Evolutionary conservation across 306 rosid species (phyloP).

Genomic region (Acacia crassicarpa): DNA sequence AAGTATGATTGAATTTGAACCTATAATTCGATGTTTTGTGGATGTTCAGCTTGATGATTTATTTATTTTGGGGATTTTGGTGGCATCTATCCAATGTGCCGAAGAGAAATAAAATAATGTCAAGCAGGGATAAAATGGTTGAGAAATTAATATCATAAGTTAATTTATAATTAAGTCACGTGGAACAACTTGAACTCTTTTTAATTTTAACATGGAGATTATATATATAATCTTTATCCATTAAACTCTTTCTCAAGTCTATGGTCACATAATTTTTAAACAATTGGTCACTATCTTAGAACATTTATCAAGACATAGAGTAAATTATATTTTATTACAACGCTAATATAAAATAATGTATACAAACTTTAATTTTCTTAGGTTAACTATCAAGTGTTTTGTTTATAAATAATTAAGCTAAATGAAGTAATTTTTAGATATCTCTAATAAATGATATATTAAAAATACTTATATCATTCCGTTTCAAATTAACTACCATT

Average conservation of each 20-base stretch:
- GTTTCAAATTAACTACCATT: background rate
- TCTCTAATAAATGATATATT: too few relatives aligned
- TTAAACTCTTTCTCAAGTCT: background rate
- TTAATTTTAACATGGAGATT: background rate
- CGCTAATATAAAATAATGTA: background rate
- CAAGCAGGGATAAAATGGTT: background rate
- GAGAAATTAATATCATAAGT: background rate
- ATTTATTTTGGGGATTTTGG: background rate
- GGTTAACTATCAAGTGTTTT: background rate
- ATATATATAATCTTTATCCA: background rate
- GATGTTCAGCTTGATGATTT: background rate
- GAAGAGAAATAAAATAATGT: background rate
- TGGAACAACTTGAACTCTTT: background rate
- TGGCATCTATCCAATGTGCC: background rate
- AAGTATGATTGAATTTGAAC: background rate
- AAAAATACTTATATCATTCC: background rate
- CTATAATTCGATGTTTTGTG: background rate
- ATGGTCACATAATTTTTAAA: background rate
- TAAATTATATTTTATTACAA: background rate
- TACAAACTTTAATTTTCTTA: background rate
- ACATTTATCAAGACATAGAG: background rate
- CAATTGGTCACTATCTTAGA: background rate
- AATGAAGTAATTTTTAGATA: too few relatives aligned
- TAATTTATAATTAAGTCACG: background rate
- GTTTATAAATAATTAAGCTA: background rate